Evolutionary conservation across 208 protist species (phyloP).

Genomic region (Crithidia mellificae): DNA sequence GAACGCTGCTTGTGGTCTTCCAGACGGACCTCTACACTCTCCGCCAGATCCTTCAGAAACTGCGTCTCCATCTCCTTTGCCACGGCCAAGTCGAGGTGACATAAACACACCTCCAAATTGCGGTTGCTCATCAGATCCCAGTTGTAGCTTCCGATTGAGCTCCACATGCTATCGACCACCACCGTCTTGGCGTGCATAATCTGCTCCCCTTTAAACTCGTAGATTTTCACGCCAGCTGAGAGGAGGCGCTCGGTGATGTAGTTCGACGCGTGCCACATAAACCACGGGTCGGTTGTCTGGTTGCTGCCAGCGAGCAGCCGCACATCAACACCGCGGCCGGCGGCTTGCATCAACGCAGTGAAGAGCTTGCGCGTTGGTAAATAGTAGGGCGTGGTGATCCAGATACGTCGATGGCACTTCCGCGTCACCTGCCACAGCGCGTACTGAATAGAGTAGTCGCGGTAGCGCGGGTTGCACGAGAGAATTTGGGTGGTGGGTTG

Average conservation of each 20-base stretch:
- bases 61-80: slow-evolving; percentile 87
- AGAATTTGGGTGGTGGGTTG: slow-evolving; percentile 78
- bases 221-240: slow-evolving; percentile 77
- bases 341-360: slow-evolving; percentile 73
- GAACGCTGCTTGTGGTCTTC: slow-evolving; percentile 72
- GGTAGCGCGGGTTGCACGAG: slow-evolving; percentile 82
- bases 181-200: slow-evolving; percentile 94
- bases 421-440: slow-evolving; percentile 86
- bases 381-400: slow-evolving; percentile 94
- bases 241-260: slow-evolving; percentile 85
- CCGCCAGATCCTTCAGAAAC: slow-evolving; percentile 67
- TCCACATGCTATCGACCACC: slow-evolving; percentile 91
- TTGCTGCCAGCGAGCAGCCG: slow-evolving; percentile 85
- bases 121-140: slow-evolving; percentile 93
- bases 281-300: slow-evolving; percentile 88
- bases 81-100: slow-evolving; percentile 61
- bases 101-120: slow-evolving; percentile 89
- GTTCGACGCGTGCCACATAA: slow-evolving; percentile 91
- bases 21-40: slow-evolving; percentile 70
- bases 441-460: slow-evolving; percentile 89
- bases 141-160: slow-evolving; percentile 92
- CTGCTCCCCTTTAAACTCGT: slow-evolving; percentile 86
- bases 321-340: slow-evolving; percentile 86
- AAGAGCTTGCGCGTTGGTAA: slow-evolving; percentile 83
- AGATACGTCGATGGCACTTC: slow-evolving; percentile 79